These are phyloP conservation scores for Pleurotus platypus DNA, from an alignment of 768 basidiomycete genomes.

Conservation along the genomic window DNA sequence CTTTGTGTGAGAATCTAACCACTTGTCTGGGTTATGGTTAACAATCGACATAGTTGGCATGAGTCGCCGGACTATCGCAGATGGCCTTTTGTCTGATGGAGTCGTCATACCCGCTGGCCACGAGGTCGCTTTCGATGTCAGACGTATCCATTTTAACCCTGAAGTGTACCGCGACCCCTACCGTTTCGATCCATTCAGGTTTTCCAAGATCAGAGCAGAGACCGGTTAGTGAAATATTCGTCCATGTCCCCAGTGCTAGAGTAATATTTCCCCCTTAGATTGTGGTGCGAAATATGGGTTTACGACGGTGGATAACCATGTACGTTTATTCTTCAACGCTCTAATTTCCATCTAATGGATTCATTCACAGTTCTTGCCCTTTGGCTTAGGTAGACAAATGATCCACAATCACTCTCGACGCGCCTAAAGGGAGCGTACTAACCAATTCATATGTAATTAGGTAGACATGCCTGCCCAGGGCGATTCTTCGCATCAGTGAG, in stretches of 20 bases:
- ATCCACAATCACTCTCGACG: too few relatives aligned
- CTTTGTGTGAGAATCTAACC: conserved; percentile 4
- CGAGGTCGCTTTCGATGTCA: conserved; percentile 12
- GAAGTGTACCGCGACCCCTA: conserved; percentile 10
- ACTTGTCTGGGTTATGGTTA: not conserved
- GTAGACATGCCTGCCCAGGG: not conserved
- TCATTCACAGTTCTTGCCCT: conserved; percentile 1
- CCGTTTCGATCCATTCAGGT: conserved; percentile 16
- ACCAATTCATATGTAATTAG: too few relatives aligned
- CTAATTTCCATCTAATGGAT: not conserved
- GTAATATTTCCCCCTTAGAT: not conserved
- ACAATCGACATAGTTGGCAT: conserved; percentile 12
- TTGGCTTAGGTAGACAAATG: not conserved
- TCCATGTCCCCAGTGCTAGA: not conserved
- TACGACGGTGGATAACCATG: conserved; percentile 7
- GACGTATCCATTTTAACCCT: conserved; percentile 12
- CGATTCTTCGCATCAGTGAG: not conserved
- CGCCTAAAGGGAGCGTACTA: too few relatives aligned
- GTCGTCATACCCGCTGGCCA: conserved; percentile 12
- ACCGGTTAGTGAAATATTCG: not conserved
- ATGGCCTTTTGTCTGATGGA: conserved; percentile 12
- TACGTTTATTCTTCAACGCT: not conserved
- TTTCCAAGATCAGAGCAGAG: conserved; percentile 11
- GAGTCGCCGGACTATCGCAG: conserved; percentile 9
- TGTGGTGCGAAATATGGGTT: conserved; percentile 3